Evolutionary conservation across 2,329 filamentous ascomycete species (phyloP), one percentile per base, ranked within the genome.

Genomic region (Aspergillus sp.): DNA sequence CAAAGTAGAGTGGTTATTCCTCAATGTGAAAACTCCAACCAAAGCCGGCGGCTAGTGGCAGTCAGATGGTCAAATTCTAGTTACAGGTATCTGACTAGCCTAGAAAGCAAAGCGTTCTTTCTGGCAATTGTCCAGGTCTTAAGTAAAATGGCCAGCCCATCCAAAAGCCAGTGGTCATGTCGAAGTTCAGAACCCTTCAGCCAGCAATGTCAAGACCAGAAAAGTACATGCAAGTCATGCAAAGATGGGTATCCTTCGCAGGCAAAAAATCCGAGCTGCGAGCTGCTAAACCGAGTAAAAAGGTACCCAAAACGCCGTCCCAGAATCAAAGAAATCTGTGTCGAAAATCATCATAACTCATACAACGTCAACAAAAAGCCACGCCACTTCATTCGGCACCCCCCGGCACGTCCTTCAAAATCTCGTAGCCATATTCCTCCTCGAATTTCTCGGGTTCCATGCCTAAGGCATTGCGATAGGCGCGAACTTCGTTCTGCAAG

Each of bases 341-440:
- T 57, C 58, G 52, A 59, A 62, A 59, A 58, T 48, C 31, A 52
- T 68, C 65, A 58, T 66, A 57, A 59, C 60, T 67, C 66, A 57
- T 65, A 46, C 45, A 47, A 55, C 23, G 52, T 54, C 56, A 11
- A 35, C 56, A 41, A 37, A 43, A 39, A 23, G 45, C 46, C 44
- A 39, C 23, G 48, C 44, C 27, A 14, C 48, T 4, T 68, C 61
- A 75, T 46, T 75, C 72, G 43, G 62, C 51, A 57, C 68, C 68
- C n/a, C 73, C 64, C 14, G 73, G 71, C 27, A 73, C 62, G 61
- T 79, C 73, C 65, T 79, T 79, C 45, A 81, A 66, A 46, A 80
- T 76, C 59, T 78, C 76, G 74, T 76, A 81, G 25, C 79, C 79
- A 56, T 73, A 79, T 65, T 81, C 79, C 27, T 81, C 77, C 58